Conservation (phyloP, 192 early-diverging fungal species). For the Piromyces sp. region DNA sequence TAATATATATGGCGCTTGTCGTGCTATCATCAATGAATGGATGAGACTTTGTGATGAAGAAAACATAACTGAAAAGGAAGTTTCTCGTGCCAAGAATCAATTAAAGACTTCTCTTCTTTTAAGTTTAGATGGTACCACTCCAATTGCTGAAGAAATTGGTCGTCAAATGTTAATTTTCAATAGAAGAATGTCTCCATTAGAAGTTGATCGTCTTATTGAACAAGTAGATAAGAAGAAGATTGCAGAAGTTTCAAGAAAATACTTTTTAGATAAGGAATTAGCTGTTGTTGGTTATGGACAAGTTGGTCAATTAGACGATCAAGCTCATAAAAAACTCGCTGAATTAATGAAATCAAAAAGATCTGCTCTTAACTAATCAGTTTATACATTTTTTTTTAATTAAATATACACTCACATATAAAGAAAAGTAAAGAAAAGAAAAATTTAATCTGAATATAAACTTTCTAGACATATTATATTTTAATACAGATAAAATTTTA, state of each 20-base stretch:
- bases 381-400: no score
- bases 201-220: constrained; percentile 74
- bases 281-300: constrained; percentile 62
- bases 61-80: constrained; percentile 70
- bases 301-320: not conserved
- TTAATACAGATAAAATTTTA: no score
- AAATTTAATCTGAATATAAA: no score
- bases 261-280: constrained; percentile 80
- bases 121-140: constrained; percentile 80
- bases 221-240: constrained; percentile 72
- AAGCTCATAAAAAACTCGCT: not conserved
- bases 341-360: not conserved
- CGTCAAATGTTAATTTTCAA: constrained; percentile 86
- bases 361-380: not conserved
- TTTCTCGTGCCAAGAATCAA: constrained; percentile 95
- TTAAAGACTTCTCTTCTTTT: constrained; percentile 86
- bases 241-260: constrained; percentile 66
- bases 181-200: constrained; percentile 71
- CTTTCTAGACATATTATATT: no score
- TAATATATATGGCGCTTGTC: constrained; percentile 69
- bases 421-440: no score
- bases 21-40: constrained; percentile 85
- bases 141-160: constrained; percentile 84
- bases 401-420: no score
- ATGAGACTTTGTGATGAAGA: constrained; percentile 51